Evolutionary conservation across 768 basidiomycete genomes (phyloP), one percentile per base, ranked within the genome.

Genomic region (Mycena rosella): DNA sequence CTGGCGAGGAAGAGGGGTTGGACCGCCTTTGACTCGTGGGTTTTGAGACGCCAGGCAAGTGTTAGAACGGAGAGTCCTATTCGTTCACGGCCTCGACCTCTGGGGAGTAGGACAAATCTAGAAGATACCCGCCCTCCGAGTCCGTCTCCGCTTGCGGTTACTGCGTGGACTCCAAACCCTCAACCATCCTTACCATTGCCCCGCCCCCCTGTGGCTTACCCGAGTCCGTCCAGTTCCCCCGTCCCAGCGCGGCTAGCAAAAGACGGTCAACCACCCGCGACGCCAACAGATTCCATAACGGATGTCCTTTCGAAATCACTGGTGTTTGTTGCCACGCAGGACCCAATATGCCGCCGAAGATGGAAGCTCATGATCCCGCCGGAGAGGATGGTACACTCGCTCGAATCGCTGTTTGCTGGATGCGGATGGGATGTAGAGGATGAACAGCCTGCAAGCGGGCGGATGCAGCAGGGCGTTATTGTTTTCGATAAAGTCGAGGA

Each of bases 331-430:
- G 78, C 38, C 73, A 72, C 29, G 40, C 63, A 34, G 52, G 58
- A 57, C 26, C 53, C 56, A 17, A 47, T 18, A 18, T 57, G 49
- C 5, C 66, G 65, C 5, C 52, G 32, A 34, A 51, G 30, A 17
- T 80, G 82, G 79, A 79, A 75, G 66, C 72, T 72, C 14, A 69
- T 73, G 11, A 65, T 86, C 15, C 77, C 81, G 5, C 68, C 63
- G 2, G 78, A 75, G 22, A 76, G 79, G 45, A 75, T 76, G 17
- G 67, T 86, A 11, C 82, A 84, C 67, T 80, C 81, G 2, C 60
- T 88, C 13, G 81, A 85, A n/a, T 78, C 85, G 2, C 65, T 88
- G 10, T 69, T 88, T 3, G n/a, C 73, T 4, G 86, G 80, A 2
- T 88, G 88, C 71, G 86, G 83, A 17, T 86, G 84, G 85, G 29